Conservation (phyloP, 306 rosid species). For the Sindora glabra region DNA sequence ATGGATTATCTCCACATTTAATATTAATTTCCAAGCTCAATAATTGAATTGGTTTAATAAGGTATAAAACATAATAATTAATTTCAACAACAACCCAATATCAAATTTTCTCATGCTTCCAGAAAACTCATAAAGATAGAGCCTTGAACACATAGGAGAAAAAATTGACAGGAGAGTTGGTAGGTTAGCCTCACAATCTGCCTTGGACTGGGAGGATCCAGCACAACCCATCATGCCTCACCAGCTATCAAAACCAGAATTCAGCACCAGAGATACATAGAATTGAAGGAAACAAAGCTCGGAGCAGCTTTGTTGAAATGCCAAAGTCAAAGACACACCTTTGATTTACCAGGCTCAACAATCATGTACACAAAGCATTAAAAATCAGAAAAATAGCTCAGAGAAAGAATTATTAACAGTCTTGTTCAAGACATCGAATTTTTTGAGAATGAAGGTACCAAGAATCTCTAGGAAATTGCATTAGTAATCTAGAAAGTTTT, state of each 20-base stretch:
- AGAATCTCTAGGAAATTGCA: no score
- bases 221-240: conserved; percentile 72
- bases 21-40: not conserved
- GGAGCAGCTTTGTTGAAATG: conserved; percentile 20
- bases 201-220: conserved; percentile 81
- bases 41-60: not conserved
- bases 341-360: no score
- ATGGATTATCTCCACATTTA: not conserved
- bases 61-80: not conserved
- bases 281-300: not conserved
- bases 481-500: no score
- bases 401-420: no score
- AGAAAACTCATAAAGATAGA: not conserved
- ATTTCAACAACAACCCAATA: not conserved
- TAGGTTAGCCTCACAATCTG: conserved; percentile 52
- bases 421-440: no score
- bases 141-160: no score
- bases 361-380: not conserved
- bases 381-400: not conserved
- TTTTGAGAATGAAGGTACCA: no score
- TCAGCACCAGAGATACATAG: not conserved
- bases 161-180: no score
- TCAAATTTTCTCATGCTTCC: conserved; percentile 5
- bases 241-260: not conserved
- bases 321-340: conserved; percentile 17